phyloP scores from a whole-genome alignment of 2,329 filamentous ascomycete species.

The Fusarium pseudoanthophilum region DNA sequence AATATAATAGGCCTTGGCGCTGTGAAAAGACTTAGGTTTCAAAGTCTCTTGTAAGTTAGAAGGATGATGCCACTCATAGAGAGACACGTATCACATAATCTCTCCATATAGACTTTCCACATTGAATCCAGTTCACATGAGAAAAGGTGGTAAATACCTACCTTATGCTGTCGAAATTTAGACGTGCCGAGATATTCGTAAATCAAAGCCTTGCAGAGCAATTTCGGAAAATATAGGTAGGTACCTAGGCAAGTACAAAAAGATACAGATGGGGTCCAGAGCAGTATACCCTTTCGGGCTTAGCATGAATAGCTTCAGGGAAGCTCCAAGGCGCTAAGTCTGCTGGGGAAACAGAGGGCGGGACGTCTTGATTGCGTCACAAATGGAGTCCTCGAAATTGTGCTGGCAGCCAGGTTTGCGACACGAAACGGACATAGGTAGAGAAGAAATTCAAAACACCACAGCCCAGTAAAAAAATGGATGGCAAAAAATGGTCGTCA shows the following conservation, averaged over 20 bases:
- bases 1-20: neutral
- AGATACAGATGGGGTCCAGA: slow-evolving; percentile 2
- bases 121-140: neutral
- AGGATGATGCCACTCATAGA: neutral
- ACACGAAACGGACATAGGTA: neutral
- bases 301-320: slow-evolving; percentile 30
- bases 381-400: slow-evolving; percentile 29
- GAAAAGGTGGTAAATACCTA: neutral
- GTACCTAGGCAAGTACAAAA: slow-evolving; percentile 1
- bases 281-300: slow-evolving; percentile 11
- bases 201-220: slow-evolving; percentile 1
- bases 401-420: slow-evolving; percentile 9
- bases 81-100: neutral
- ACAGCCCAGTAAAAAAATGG: neutral
- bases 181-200: neutral
- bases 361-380: slow-evolving; percentile 36
- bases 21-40: neutral
- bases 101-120: neutral
- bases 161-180: neutral
- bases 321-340: slow-evolving; percentile 31
- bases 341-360: slow-evolving; percentile 21
- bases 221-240: slow-evolving; percentile 2
- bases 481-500: slow-evolving; percentile 19
- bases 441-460: slow-evolving; percentile 9
- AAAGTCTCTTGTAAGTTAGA: neutral